Percentiles rank a stretch among this genome's conserved stretches.
Evolutionary conservation across 1,284 basidiomycete species (phyloP).

Genomic region (Volvariella surrecta): DNA sequence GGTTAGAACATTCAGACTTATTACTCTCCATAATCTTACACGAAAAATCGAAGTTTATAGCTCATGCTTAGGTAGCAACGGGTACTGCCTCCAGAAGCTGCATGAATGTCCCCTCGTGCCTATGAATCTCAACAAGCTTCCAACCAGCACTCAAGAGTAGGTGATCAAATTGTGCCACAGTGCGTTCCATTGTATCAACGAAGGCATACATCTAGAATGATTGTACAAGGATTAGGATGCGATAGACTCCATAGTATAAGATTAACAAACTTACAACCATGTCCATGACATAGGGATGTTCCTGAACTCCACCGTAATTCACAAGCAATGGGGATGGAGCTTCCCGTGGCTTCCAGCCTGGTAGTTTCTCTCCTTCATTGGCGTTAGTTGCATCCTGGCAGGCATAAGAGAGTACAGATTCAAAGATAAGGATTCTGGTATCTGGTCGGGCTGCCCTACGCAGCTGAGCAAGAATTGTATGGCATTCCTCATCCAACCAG

Average conservation of each 20-base stretch:
- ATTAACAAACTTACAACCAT: slow-evolving; percentile 14
- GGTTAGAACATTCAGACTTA: too few relatives aligned
- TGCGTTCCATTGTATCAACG: slow-evolving; percentile 20
- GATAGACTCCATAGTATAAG: neutral
- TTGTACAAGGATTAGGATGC: neutral
- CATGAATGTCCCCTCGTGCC: slow-evolving; percentile 1
- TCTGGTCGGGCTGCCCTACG: slow-evolving; percentile 20
- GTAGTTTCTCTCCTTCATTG: neutral
- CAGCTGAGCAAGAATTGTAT: slow-evolving; percentile 21
- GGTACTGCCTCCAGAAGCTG: too few relatives aligned
- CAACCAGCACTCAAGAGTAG: slow-evolving; percentile 19
- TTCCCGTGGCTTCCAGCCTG: slow-evolving; percentile 13
- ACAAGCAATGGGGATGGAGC: slow-evolving; percentile 20
- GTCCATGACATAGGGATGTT: slow-evolving; percentile 17
- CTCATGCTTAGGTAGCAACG: too few relatives aligned
- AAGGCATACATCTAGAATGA: slow-evolving; percentile 17
- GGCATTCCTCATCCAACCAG: slow-evolving; percentile 23
- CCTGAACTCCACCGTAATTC: slow-evolving; percentile 20
- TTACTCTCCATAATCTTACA: too few relatives aligned
- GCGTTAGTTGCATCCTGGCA: slow-evolving; percentile 15
- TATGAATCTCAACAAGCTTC: slow-evolving; percentile 13
- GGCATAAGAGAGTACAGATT: slow-evolving; percentile 19
- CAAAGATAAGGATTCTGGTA: slow-evolving; percentile 28
- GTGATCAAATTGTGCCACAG: slow-evolving; percentile 14
- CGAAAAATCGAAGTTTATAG: too few relatives aligned